phyloP scores from a whole-genome alignment of 148 eudicot species.

The Rhododendron williamsianum region DNA sequence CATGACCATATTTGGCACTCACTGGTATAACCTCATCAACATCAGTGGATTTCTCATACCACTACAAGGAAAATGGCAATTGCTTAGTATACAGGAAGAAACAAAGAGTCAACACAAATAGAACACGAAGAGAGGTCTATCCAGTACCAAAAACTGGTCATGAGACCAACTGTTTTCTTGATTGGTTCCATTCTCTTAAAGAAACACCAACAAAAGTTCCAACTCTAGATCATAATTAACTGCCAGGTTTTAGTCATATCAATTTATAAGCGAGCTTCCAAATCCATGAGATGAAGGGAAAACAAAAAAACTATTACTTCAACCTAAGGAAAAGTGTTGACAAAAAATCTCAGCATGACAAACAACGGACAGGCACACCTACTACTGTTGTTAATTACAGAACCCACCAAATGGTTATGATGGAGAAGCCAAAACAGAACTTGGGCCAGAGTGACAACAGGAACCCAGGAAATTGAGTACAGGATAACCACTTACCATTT shows the following conservation, averaged over 20 bases:
- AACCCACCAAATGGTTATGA: neutral
- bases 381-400: neutral
- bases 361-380: neutral
- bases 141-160: neutral
- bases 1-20: slow-evolving; percentile 95
- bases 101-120: neutral
- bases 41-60: slow-evolving; percentile 89
- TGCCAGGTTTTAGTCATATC: neutral
- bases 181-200: neutral
- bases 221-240: slow-evolving; percentile 1
- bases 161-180: neutral
- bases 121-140: neutral
- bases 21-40: slow-evolving; percentile 98
- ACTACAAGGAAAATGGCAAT: slow-evolving; percentile 39
- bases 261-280: neutral
- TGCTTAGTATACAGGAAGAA: slow-evolving; percentile 6
- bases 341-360: neutral
- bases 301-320: neutral
- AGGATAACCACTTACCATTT: neutral
- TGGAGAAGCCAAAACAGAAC: neutral
- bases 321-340: neutral
- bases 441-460: neutral
- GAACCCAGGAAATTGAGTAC: neutral
- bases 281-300: neutral
- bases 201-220: neutral